Evolutionary conservation across 176 grass and related monocot genomes (phyloP).

Genomic region (Oryza longistaminata): DNA sequence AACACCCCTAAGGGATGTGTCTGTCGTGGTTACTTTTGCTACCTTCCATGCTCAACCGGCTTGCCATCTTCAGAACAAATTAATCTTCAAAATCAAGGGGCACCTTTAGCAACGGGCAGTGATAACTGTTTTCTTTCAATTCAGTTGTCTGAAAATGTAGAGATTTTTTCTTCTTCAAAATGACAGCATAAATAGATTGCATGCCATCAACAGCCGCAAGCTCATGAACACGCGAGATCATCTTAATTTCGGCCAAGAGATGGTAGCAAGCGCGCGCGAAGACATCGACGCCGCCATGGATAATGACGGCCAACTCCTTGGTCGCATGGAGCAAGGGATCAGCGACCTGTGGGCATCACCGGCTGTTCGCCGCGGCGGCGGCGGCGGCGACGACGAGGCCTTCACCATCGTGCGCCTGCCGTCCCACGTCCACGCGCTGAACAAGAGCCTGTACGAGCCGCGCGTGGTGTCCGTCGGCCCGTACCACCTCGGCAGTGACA

Average conservation of each 20-base stretch:
- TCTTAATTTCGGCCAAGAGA: not conserved
- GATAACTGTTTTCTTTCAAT: too few relatives aligned
- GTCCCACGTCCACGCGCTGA: not conserved
- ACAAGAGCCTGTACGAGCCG: not conserved
- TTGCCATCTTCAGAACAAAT: too few relatives aligned
- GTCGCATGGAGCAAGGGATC: not conserved
- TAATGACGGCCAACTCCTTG: too few relatives aligned
- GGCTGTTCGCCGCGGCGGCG: too few relatives aligned
- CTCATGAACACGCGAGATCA: too few relatives aligned
- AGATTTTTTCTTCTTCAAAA: not conserved
- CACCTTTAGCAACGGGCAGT: not conserved
- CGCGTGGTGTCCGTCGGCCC: not conserved
- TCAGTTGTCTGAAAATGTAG: too few relatives aligned
- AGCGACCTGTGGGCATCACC: not conserved
- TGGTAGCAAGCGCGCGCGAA: not conserved
- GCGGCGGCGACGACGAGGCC: not conserved
- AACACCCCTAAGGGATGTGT: too few relatives aligned
- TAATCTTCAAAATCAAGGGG: too few relatives aligned
- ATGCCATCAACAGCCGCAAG: not conserved
- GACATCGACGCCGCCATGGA: not conserved
- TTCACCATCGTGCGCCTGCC: slow-evolving; percentile 9
- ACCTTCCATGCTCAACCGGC: too few relatives aligned
- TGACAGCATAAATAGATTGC: not conserved
- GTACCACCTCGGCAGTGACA: not conserved
- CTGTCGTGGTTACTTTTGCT: not conserved